Percentiles rank a stretch among this genome's conserved stretches.
These are phyloP conservation scores for Mortierella claussenii DNA, from an alignment of 192 early-diverging fungal genomes.

Conservation along the genomic window DNA sequence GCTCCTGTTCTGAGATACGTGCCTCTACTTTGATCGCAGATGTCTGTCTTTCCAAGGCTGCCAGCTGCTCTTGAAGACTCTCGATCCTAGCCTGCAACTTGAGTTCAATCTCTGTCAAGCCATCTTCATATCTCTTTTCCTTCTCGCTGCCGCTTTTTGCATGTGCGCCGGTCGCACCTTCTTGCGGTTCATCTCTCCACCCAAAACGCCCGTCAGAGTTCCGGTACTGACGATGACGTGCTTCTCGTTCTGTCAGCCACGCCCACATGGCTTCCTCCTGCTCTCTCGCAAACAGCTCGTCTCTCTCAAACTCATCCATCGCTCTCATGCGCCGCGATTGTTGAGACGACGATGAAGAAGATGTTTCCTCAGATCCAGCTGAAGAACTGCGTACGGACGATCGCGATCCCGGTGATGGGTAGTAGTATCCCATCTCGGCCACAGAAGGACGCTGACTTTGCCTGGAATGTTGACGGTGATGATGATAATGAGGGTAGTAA, in stretches of 20 bases:
- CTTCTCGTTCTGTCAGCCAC: slow-evolving; percentile 41
- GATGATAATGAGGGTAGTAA: not conserved
- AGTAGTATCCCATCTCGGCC: no score
- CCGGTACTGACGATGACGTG: slow-evolving; percentile 36
- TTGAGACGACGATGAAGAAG: no score
- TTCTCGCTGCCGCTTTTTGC: no score
- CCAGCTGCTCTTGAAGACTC: slow-evolving; percentile 28
- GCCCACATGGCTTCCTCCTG: slow-evolving; percentile 55
- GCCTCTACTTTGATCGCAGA: slow-evolving; percentile 2
- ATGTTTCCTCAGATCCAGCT: slow-evolving; percentile 13
- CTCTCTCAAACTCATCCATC: slow-evolving; percentile 13
- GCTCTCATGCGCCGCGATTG: not conserved
- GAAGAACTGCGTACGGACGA: slow-evolving; percentile 6
- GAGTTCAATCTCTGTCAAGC: slow-evolving; percentile 12
- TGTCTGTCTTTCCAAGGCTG: slow-evolving; percentile 17
- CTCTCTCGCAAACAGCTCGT: slow-evolving; percentile 22
- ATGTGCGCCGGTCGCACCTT: no score
- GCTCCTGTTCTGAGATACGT: no score
- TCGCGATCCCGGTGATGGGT: not conserved
- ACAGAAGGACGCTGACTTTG: no score
- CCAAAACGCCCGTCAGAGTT: no score
- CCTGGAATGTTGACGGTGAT: not conserved
- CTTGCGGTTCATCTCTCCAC: no score
- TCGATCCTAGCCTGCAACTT: slow-evolving; percentile 27
- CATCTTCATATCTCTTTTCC: no score